Base-by-base conservation (phyloP, 306 rosid species). In the Alnus glutinosa region DNA sequence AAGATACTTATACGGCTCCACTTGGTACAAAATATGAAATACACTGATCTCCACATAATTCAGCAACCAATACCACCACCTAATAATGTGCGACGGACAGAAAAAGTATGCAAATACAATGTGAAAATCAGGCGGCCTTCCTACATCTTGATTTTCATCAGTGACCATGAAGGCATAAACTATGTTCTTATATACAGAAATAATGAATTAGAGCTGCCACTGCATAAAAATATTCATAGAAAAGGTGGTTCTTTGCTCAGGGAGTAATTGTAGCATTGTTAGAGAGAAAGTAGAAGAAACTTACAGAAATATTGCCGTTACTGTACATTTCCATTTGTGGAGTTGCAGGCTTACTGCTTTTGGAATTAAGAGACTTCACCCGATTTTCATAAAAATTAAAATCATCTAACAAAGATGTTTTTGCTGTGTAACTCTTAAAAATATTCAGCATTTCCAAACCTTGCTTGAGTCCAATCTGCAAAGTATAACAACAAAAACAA, bases 381-480 rank as follows among this genome's bases (percentile, higher is more conserved):
- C 94, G 88, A 58, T 67, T 83, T 50, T 89, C 94, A 44, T 94
- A 94, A 82, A 89, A 94, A 49, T 72, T 83, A 81, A 84, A 94
- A 86, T 92, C 98, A 80, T 94, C 98, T 59, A 94, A 63, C 80
- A 94, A 77, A 14, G 91, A 86, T 28, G 89, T 80, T 80, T 76
- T 85, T 5, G 86, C 82, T 0, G 74, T 36, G 79, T 86, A 92
- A 62, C 81, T 78, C 85, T 90, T 94, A 64, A 94, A 94, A 78
- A 92, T 92, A 11, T 81, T 84, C 83, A 94, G 86, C 96, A 94
- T 85, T 81, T 90, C 88, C 79, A 88, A 4, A 28, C 98, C 98
- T 75, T 92, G 91, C 86, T 92, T 84, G 39, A 92, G 76, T 34
- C 84, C 91, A 79, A 94, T 79, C 98, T 94, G 88, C 73, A 83